Base-by-base conservation (phyloP, 768 basidiomycete species). In the Macrolepiota fuliginosa region DNA sequence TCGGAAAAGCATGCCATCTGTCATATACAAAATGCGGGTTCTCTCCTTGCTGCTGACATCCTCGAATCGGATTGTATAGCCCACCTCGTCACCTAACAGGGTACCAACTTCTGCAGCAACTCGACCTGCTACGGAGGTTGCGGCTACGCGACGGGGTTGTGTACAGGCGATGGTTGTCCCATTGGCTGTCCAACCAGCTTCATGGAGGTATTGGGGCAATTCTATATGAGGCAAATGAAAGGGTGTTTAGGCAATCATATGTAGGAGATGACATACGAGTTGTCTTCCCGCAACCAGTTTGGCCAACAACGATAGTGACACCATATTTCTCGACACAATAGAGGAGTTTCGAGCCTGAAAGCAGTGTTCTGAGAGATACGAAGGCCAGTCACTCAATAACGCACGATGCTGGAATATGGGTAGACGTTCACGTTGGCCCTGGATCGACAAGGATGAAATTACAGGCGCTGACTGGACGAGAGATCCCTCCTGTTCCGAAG, bases 271-370 rank as follows among this genome's bases (percentile, higher is more conserved):
- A 80, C 91, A 72, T 65, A 96, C 95, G 96, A 65, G 96, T 99
- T 6, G 95, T 96, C 77, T 99, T 98, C 50, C 97, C 97, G 62
- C 92, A 97, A 2, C 97, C 97, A 0, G 97, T 98, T 69, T 98
- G 92, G 9, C 92, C 96, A 9, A 96, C 91, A 4, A 98, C 88
- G 54, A 98, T 92, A 1, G 89, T 81, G 9, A 95, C 90, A 3
- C 90, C 89, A 69, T 89, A 83, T 56, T 83, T 87, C 75, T 98
- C 96, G 25, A 98, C 74, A 61, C 89, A 88, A 68, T 92, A 91
- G 7, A 98, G 74, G 2, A 98, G 77, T 63, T 87, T 88, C 49
- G 92, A 82, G 55, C 87, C 94, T 96, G 70, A 9, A 46, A 62
- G 7, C 52, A 62, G 19, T 42, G 57, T n/a, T 62, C 11, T n/a